phyloP scores from a whole-genome alignment of 495 filamentous ascomycete species.

The Hypoxylon fuscum region DNA sequence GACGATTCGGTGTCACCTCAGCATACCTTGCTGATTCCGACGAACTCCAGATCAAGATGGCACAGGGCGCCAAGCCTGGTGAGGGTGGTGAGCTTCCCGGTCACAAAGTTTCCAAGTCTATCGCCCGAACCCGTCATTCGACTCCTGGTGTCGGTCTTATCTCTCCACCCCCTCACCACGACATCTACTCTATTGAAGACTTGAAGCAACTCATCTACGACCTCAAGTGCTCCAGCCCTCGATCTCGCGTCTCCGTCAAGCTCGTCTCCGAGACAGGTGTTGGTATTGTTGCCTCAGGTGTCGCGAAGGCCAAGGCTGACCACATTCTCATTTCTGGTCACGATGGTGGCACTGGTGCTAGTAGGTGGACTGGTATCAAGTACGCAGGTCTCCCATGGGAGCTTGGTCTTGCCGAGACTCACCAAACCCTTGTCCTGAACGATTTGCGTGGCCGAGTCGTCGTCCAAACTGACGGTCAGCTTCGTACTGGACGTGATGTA shows the following conservation, averaged over 20 bases:
- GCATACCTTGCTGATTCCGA: conserved; percentile 99
- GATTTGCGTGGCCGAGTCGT: conserved; percentile 96
- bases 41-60: conserved; percentile 99
- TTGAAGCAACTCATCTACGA: conserved; percentile 99
- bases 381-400: conserved; percentile 99
- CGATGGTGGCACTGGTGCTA: conserved; percentile 97
- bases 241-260: conserved; percentile 96
- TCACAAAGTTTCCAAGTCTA: conserved; percentile 97
- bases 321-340: conserved; percentile 98
- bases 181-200: conserved; percentile 99
- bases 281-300: conserved; percentile 97
- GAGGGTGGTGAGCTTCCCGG: conserved; percentile 98
- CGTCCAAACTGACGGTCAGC: conserved; percentile 97
- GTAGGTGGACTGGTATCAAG: conserved; percentile 99
- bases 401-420: conserved; percentile 95
- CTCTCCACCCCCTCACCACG: conserved; percentile 98
- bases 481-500: conserved; percentile 93
- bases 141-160: conserved; percentile 98
- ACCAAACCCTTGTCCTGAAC: conserved; percentile 98
- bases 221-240: conserved; percentile 96
- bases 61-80: conserved; percentile 97
- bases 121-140: conserved; percentile 96
- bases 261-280: conserved; percentile 98
- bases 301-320: conserved; percentile 98
- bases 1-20: conserved; percentile 97